phyloP scores from a whole-genome alignment of 257 asterid genomes.

The Fraxinus excelsior region DNA sequence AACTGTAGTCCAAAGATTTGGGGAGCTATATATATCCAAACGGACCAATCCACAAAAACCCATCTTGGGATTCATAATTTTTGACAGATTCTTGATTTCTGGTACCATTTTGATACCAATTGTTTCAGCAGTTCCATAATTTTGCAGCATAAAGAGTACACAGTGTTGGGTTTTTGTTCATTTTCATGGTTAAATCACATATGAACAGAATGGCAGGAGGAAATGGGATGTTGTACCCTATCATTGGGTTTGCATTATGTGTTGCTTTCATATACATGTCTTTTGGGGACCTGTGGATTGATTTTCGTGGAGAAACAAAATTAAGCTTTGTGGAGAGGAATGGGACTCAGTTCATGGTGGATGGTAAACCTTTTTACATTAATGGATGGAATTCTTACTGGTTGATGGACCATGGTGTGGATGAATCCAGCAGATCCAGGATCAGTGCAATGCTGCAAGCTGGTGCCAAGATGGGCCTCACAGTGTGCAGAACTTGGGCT shows the following conservation, averaged over 20 bases:
- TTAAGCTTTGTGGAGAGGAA: conserved; percentile 88
- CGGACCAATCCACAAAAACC: conserved; percentile 34
- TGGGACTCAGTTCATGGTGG: conserved; percentile 88
- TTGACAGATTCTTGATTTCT: conserved; percentile 3
- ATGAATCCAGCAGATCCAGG: conserved; percentile 56
- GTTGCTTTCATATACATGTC: conserved; percentile 76
- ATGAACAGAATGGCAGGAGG: conserved; percentile 55
- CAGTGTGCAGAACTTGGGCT: conserved; percentile 98
- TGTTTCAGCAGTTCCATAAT: background rate
- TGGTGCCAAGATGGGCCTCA: conserved; percentile 94
- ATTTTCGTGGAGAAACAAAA: conserved; percentile 40
- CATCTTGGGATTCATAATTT: conserved; percentile 31
- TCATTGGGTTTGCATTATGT: conserved; percentile 81
- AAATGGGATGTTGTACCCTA: conserved; percentile 79
- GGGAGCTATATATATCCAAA: conserved; percentile 38
- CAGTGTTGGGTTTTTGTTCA: background rate
- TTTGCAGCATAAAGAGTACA: background rate
- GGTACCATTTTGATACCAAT: background rate
- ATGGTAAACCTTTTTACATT: conserved; percentile 79
- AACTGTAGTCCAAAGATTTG: conserved; percentile 25
- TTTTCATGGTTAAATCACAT: conserved; percentile 20
- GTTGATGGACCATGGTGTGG: conserved; percentile 97
- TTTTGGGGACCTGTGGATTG: conserved; percentile 78
- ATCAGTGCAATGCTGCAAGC: conserved; percentile 67
- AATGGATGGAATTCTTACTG: conserved; percentile 99